Percentiles rank a stretch among this genome's conserved stretches.
Conservation (phyloP, 2,329 filamentous ascomycete species). For the Didymella keratinophila region DNA sequence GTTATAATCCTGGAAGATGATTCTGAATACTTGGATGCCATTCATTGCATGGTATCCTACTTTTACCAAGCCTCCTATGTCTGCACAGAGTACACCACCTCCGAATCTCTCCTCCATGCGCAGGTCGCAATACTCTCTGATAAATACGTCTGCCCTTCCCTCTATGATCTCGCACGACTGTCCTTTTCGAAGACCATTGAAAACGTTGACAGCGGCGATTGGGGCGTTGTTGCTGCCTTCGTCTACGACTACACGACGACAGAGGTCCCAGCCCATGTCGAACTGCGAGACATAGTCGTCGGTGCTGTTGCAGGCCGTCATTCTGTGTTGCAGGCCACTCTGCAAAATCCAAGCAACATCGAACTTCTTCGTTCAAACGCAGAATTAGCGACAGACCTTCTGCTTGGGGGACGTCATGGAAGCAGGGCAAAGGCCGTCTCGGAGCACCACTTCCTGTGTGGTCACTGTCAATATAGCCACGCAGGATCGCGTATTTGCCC, state of each 20-base stretch:
- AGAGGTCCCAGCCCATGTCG: not conserved
- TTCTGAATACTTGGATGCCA: constrained; percentile 26
- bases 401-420: not conserved
- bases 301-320: not conserved
- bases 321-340: not conserved
- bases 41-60: constrained; percentile 37
- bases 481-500: not conserved
- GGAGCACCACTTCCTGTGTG: not conserved
- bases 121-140: not conserved
- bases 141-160: not conserved
- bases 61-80: constrained; percentile 30
- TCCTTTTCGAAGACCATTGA: not conserved
- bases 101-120: not conserved
- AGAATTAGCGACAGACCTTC: constrained; percentile 12
- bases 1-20: constrained; percentile 29
- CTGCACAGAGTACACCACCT: constrained; percentile 16
- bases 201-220: not conserved
- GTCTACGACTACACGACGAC: not conserved
- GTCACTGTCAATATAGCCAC: not conserved
- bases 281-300: not conserved
- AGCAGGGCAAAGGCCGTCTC: not conserved
- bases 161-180: not conserved
- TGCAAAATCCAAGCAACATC: not conserved
- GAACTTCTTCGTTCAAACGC: not conserved
- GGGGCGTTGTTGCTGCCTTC: not conserved